Evolutionary conservation across 345 rosid genomes (phyloP).

Genomic region (Eucalyptus decipiens): DNA sequence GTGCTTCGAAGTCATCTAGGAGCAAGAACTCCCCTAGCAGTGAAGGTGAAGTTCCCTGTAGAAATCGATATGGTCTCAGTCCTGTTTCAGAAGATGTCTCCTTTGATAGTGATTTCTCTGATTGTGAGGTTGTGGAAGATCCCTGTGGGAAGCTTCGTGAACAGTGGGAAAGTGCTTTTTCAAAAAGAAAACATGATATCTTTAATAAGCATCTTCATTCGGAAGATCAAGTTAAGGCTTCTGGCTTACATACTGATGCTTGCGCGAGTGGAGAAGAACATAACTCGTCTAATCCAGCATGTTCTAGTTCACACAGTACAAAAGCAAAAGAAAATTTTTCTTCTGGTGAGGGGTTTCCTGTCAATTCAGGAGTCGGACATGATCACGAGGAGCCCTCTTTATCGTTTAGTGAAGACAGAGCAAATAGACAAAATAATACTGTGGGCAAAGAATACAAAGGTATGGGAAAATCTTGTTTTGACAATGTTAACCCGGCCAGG

Average conservation of each 20-base stretch:
- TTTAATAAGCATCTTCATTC: slow-evolving; percentile 8
- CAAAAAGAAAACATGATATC: slow-evolving; percentile 17
- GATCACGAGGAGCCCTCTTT: not conserved
- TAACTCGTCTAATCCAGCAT: not conserved
- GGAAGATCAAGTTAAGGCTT: slow-evolving; percentile 12
- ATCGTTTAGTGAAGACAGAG: not conserved
- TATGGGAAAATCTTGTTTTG: not conserved
- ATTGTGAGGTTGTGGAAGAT: slow-evolving; percentile 63
- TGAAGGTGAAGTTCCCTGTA: not conserved
- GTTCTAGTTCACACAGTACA: not conserved
- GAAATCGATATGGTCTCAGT: slow-evolving; percentile 33
- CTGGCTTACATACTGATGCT: slow-evolving; percentile 7
- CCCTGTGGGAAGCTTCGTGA: slow-evolving; percentile 40
- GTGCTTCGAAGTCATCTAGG: slow-evolving; percentile 25
- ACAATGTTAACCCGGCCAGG: not conserved
- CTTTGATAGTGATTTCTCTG: slow-evolving; percentile 43
- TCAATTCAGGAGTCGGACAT: not conserved
- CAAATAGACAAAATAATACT: not conserved
- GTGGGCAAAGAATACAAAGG: not conserved
- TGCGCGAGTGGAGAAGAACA: slow-evolving; percentile 3
- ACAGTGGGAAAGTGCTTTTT: slow-evolving; percentile 56
- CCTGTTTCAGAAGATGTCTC: slow-evolving; percentile 19
- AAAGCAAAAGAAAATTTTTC: not conserved
- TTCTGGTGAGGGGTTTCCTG: not conserved
- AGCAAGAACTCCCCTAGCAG: slow-evolving; percentile 12